These are phyloP conservation scores for Chimonanthus praecox DNA, from an alignment of 164 flowering plant species.

Conservation along the genomic window DNA sequence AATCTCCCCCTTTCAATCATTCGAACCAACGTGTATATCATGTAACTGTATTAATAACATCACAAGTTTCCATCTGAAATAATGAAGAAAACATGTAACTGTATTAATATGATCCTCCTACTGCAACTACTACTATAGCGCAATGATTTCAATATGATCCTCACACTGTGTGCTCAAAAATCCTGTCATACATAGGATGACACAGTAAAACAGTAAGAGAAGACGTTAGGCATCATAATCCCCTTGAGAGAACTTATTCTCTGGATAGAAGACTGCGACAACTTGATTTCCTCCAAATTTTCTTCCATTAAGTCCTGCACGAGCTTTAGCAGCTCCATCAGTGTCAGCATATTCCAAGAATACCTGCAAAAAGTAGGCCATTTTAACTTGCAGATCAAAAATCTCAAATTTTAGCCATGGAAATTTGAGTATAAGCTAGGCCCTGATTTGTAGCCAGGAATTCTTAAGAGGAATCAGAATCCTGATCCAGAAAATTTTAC, in stretches of 20 bases:
- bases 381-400: neutral
- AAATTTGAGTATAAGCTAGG: neutral
- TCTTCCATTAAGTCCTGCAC: conserved; percentile 73
- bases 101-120: no score
- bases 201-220: neutral
- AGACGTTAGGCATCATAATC: conserved; percentile 55
- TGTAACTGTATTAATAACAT: no score
- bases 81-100: no score
- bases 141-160: no score
- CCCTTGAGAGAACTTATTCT: conserved; percentile 64
- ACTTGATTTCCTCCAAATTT: conserved; percentile 83
- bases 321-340: conserved; percentile 67
- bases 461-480: no score
- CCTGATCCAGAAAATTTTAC: no score
- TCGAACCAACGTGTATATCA: no score
- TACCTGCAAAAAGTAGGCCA: conserved; percentile 38
- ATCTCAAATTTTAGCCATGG: neutral
- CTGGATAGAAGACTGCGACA: conserved; percentile 70
- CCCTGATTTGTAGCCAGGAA: no score
- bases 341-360: conserved; percentile 78
- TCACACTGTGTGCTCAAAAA: neutral
- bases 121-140: no score
- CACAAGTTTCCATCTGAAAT: no score
- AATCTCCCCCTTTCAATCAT: no score
- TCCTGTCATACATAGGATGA: neutral